These are phyloP conservation scores for Fomitopsis serialis DNA, from an alignment of 768 basidiomycete genomes.

Conservation along the genomic window DNA sequence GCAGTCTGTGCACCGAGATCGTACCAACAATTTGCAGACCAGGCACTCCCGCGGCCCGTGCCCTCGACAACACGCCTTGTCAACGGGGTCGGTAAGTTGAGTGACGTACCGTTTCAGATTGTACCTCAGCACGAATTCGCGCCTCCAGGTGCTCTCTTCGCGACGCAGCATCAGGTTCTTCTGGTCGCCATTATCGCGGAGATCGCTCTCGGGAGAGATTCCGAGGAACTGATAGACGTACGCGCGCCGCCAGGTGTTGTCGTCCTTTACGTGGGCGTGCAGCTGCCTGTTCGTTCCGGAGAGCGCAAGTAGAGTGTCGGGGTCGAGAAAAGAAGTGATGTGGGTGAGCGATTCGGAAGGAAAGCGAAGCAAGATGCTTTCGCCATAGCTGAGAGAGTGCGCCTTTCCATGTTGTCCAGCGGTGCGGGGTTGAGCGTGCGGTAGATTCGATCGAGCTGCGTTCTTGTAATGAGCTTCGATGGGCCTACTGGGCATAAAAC, in stretches of 20 bases:
- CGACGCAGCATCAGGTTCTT: conserved; percentile 49
- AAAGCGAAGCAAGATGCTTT: conserved; percentile 37
- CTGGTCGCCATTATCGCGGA: conserved; percentile 30
- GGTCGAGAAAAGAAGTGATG: conserved; percentile 68
- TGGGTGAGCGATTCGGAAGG: conserved; percentile 73
- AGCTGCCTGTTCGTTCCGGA: conserved; percentile 46
- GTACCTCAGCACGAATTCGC: conserved; percentile 60
- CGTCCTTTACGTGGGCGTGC: conserved; percentile 64
- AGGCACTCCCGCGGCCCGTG: too few relatives aligned
- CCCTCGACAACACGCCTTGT: too few relatives aligned
- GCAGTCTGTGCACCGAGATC: too few relatives aligned
- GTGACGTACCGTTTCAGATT: conserved; percentile 45
- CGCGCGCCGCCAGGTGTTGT: conserved; percentile 76
- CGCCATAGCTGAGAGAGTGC: conserved; percentile 12
- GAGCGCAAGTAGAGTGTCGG: conserved; percentile 54
- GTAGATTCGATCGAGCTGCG: conserved; percentile 26
- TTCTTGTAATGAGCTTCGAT: conserved; percentile 35
- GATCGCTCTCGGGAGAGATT: conserved; percentile 57
- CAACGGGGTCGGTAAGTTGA: background rate
- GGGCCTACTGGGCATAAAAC: conserved; percentile 69
- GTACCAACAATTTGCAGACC: too few relatives aligned
- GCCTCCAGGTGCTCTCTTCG: conserved; percentile 58
- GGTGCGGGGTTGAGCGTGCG: conserved; percentile 23
- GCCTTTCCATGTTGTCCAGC: conserved; percentile 46
- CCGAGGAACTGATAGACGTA: conserved; percentile 65